These are phyloP conservation scores for Leishmania turanica DNA, from an alignment of 208 protist species.

Conservation along the genomic window DNA sequence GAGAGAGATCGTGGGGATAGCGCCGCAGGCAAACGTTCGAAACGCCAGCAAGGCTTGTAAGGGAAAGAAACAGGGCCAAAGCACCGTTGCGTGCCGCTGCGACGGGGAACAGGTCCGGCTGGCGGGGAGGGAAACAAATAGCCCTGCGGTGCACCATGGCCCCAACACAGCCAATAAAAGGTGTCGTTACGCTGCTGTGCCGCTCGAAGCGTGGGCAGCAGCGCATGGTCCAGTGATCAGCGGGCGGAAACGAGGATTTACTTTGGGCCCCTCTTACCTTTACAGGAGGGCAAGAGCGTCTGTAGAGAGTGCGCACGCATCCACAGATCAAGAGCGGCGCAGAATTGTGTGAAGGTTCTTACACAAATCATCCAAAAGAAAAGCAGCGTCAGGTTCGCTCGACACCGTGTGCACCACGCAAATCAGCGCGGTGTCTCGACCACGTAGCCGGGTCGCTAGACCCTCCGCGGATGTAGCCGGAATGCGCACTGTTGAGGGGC, in stretches of 20 bases:
- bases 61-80: not conserved
- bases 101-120: not conserved
- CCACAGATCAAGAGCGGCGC: not conserved
- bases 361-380: slow-evolving; percentile 4
- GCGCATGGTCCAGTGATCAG: not conserved
- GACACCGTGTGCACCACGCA: not conserved
- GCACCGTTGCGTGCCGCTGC: not conserved
- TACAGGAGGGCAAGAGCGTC: not conserved
- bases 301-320: not conserved
- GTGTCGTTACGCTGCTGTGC: not conserved
- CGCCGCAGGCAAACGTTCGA: not conserved
- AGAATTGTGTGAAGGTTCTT: slow-evolving; percentile 3
- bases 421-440: slow-evolving; percentile 3
- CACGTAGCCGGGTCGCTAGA: not conserved
- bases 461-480: not conserved
- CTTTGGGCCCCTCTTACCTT: not conserved
- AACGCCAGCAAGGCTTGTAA: not conserved
- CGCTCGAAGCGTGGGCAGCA: not conserved
- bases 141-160: no score
- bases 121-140: not conserved
- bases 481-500: not conserved
- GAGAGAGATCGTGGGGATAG: not conserved
- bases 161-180: no score
- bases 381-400: not conserved
- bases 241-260: no score